Evolutionary conservation across 2,329 filamentous ascomycete genomes (phyloP), one percentile per base, ranked within the genome.

Genomic region (Tympanopsis confertula): DNA sequence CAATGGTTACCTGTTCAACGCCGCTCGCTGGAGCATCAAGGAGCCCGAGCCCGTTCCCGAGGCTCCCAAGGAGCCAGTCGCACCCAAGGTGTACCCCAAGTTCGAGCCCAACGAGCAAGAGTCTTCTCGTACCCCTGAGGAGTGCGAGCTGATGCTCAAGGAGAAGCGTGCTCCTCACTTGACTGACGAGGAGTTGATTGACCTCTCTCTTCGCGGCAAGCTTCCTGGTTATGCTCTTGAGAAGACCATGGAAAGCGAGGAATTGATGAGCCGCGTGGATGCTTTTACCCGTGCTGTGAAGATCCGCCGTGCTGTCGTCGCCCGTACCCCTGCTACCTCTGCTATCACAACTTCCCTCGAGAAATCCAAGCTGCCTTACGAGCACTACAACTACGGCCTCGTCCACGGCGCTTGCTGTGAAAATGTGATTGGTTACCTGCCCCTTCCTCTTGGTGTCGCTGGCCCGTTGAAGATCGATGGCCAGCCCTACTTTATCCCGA

Each of bases 1-100:
- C 24, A 86, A 86, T 45, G 81, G 81, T 4, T 86, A 85, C 51
- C 66, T 86, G 4, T 86, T 86, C 63, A 86, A 86, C 46, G 81
- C 81, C 22, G 81, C 81, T 5, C 69, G 81, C 47, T 83, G 78
- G 80, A 81, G 76, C 41, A 79, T 85, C 57, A 84, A 84, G 52
- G 79, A 84, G 36, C 69, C 78, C 4, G 47, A 51, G 35, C 7
- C 30, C 17, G 30, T 17, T 18, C 30, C 30, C 17, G 30, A 10
- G 44, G 41, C 15, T 13, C 32, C 29, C 28, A 39, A 20, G 20
- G n/a, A 26, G 13, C 19, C 14, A 35, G 14, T n/a, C 32, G 14
- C 32, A 36, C 28, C 35, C 32, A 47, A 19, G 14, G 14, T 10
- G 7, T 33, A 33, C 30, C 30, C 30, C 15, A 17, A 33, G 15